These are phyloP conservation scores for Reutealis trisperma DNA, from an alignment of 345 rosid genomes.

Conservation along the genomic window DNA sequence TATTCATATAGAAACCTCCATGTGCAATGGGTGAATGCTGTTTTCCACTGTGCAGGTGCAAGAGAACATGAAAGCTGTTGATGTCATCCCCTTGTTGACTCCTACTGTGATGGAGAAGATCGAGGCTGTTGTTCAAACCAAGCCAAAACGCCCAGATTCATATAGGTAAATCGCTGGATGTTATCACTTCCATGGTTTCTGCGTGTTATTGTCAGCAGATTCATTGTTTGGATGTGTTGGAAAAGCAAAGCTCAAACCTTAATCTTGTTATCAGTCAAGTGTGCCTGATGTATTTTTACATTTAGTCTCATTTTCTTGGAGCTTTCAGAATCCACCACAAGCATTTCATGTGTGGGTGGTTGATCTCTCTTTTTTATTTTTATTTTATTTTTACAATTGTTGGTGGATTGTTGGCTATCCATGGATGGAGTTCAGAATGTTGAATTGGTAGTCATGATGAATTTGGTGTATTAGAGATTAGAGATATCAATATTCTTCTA, in stretches of 20 bases:
- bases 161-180: constrained; percentile 46
- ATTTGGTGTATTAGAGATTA: background rate
- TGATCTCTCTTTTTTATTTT: background rate
- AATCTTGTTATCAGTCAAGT: background rate
- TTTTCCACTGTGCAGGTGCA: constrained; percentile 54
- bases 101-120: constrained; percentile 90
- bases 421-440: background rate
- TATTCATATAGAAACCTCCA: too few species aligned
- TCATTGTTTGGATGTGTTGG: background rate
- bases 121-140: constrained; percentile 76
- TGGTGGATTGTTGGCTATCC: background rate
- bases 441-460: background rate
- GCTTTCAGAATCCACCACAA: background rate
- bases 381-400: background rate
- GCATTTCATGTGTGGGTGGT: background rate
- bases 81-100: constrained; percentile 78
- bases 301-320: background rate
- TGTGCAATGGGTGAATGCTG: background rate
- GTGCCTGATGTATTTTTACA: background rate
- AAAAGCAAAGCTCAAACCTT: background rate
- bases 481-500: background rate
- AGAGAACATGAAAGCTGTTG: constrained; percentile 97
- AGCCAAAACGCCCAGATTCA: constrained; percentile 88
- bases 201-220: background rate
- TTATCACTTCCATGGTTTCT: background rate